These are phyloP conservation scores for Microthlaspi erraticum DNA, from an alignment of 345 rosid species.

Conservation along the genomic window DNA sequence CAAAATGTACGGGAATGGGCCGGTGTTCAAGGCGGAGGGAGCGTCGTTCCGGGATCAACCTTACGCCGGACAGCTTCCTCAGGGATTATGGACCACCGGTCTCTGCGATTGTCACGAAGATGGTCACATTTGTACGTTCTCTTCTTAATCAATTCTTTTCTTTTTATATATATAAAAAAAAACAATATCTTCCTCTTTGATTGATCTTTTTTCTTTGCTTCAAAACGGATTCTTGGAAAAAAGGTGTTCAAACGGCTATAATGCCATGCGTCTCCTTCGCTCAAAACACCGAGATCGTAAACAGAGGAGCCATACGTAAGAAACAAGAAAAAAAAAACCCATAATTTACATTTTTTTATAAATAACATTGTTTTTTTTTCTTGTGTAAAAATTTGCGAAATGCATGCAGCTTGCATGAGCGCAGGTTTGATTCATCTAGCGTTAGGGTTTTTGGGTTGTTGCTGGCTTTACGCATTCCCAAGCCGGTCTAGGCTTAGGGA, in stretches of 20 bases:
- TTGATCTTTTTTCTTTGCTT: not conserved
- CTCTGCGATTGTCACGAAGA: constrained; percentile 59
- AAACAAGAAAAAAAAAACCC: not conserved
- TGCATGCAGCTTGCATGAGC: constrained; percentile 47
- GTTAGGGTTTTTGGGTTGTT: constrained; percentile 42
- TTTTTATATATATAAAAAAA: not conserved
- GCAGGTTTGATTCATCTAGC: constrained; percentile 51
- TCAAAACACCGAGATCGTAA: constrained; percentile 55
- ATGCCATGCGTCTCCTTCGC: constrained; percentile 67
- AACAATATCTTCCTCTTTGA: constrained; percentile 14
- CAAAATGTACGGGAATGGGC: constrained; percentile 42
- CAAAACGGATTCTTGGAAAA: constrained; percentile 11
- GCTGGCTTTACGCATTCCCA: constrained; percentile 50
- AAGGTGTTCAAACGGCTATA: constrained; percentile 55
- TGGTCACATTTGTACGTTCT: constrained; percentile 53
- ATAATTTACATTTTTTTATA: not conserved
- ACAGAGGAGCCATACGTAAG: constrained; percentile 59
- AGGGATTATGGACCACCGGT: constrained; percentile 63
- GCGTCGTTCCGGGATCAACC: constrained; percentile 45
- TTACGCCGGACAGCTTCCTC: constrained; percentile 44
- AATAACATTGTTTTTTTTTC: not conserved
- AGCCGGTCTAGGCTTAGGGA: constrained; percentile 51
- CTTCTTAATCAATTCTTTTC: not conserved
- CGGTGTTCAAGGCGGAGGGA: constrained; percentile 48
- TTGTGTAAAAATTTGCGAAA: not conserved